Evolutionary conservation across 2,329 filamentous ascomycete genomes (phyloP), one percentile per base, ranked within the genome.

Genomic region (Helotiales sp.): DNA sequence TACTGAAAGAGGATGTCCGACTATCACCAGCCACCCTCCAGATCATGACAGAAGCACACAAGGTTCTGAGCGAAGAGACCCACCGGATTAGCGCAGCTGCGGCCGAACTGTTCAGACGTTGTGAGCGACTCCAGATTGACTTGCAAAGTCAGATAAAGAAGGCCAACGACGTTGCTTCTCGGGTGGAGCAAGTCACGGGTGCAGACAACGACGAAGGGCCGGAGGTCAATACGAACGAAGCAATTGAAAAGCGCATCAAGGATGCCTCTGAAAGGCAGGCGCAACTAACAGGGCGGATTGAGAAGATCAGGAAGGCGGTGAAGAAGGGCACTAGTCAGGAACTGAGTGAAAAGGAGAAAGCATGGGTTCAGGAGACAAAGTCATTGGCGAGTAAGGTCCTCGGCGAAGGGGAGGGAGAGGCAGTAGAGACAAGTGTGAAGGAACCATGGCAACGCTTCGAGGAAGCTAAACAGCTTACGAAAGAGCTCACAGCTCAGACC

Each of bases 41-140:
- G 62, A 79, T 91, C 34, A 82, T 93, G 63, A 89, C 87, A 27
- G 85, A 90, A 58, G 85, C 85, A 0, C 90, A 93, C 71, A 85
- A 88, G 68, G 77, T 89, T 5, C 77, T 93, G 5, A 85, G 85
- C 61, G 80, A 82, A 9, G 88, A 93, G 71, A 91, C 88, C 0
- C 79, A 88, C 64, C 79, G 79, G 10, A 78, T 93, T 10, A 88
- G 88, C 15, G 76, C 82, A 42, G 89, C 87, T 1, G 89, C 87
- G 0, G 83, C 88, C 1, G 88, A 91, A 66, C 77, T 93, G 5
- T 93, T 92, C 74, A 79, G 86, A 25, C 81, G 86, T 54, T 90
- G 88, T 60, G 82, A 88, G 64, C 79, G 84, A 46, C 78, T 93
- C 25, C 85, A 88, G 66, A 76, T 79, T 17, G 88, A 92, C 68